A percentile compares a stretch with the other conserved stretches of the same genome.
Conservation (phyloP, 2,329 filamentous ascomycete species). For the Colletotrichum sp. region DNA sequence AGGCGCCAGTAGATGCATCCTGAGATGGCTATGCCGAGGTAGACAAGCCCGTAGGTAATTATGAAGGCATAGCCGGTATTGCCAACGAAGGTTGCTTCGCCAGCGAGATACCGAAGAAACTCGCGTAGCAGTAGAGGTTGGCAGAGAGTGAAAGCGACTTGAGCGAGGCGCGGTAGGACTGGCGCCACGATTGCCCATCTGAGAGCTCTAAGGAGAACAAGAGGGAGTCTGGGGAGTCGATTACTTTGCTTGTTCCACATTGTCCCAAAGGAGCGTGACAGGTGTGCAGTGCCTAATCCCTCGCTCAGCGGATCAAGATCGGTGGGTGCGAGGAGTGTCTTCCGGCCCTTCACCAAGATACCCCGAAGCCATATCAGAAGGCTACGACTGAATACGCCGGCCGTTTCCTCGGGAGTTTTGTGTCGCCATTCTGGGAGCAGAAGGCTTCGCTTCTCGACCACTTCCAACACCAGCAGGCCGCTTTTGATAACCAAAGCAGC, state of each 20-base stretch:
- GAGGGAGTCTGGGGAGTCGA: neutral
- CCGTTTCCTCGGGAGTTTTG: slow-evolving; percentile 39
- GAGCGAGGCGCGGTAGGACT: slow-evolving; percentile 32
- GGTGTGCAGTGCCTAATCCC: neutral
- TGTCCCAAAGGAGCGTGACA: slow-evolving; percentile 1
- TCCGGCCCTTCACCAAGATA: slow-evolving; percentile 35
- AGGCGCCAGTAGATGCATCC: slow-evolving; percentile 37
- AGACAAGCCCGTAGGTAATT: slow-evolving; percentile 42
- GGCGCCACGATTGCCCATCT: slow-evolving; percentile 29
- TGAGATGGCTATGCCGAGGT: slow-evolving; percentile 43
- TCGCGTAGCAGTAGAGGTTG: slow-evolving; percentile 42
- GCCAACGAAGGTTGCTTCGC: neutral
- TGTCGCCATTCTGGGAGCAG: slow-evolving; percentile 27
- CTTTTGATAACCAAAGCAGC: neutral
- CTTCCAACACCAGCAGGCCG: neutral
- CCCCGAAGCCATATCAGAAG: slow-evolving; percentile 37
- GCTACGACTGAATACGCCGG: slow-evolving; percentile 30
- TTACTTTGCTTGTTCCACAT: neutral
- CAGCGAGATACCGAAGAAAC: slow-evolving; percentile 30
- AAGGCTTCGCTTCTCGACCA: neutral
- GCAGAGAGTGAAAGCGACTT: slow-evolving; percentile 36
- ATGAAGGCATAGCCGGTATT: slow-evolving; percentile 46
- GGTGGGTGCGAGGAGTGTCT: slow-evolving; percentile 29
- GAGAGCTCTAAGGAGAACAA: neutral
- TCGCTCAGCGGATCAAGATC: slow-evolving; percentile 28